phyloP scores from a whole-genome alignment of 352 stramenopile species.

The Paralagenidium karlingii region DNA sequence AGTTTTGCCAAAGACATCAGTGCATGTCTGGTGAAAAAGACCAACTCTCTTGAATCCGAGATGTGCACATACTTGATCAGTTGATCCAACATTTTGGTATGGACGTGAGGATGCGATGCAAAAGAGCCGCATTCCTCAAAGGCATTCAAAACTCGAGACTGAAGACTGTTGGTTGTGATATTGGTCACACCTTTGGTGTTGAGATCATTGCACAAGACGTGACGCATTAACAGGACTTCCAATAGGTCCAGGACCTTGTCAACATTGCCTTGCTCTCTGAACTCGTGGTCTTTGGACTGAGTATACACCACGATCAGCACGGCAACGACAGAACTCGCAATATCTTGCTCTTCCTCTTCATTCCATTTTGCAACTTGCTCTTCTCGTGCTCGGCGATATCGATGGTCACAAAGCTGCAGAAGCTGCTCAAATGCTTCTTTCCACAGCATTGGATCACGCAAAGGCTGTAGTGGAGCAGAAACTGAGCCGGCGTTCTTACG shows the following conservation, averaged over 20 bases:
- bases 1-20: conserved; percentile 64
- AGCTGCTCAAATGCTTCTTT: conserved; percentile 51
- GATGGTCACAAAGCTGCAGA: conserved; percentile 34
- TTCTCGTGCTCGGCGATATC: too few species aligned
- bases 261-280: conserved; percentile 51
- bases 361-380: conserved; percentile 17
- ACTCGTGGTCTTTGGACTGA: conserved; percentile 63
- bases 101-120: conserved; percentile 35
- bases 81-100: conserved; percentile 55
- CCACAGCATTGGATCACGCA: conserved; percentile 47
- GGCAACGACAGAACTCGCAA: conserved; percentile 57
- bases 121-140: conserved; percentile 78
- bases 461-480: neutral
- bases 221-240: conserved; percentile 37
- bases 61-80: conserved; percentile 42
- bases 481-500: neutral
- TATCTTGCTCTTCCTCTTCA: conserved; percentile 73
- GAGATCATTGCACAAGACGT: conserved; percentile 25
- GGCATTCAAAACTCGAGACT: conserved; percentile 69
- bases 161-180: conserved; percentile 70
- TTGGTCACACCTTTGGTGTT: conserved; percentile 26
- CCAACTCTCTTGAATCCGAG: conserved; percentile 26
- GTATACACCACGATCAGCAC: conserved; percentile 67
- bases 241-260: conserved; percentile 50
- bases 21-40: conserved; percentile 72